Evolutionary conservation across 257 asterid species (phyloP).

Genomic region (Prunella vulgaris): DNA sequence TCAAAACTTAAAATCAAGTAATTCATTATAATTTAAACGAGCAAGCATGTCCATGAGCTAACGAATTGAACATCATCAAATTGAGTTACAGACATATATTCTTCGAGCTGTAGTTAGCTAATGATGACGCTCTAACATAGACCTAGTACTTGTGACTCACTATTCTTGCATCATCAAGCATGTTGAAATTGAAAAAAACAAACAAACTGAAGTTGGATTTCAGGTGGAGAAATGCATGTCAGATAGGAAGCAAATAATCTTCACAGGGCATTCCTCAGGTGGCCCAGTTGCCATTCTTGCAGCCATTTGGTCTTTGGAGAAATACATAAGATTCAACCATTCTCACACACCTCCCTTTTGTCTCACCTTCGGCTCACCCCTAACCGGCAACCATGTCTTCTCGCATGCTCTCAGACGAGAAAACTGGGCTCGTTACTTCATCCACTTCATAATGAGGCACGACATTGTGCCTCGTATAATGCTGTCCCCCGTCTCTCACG

Average conservation of each 20-base stretch:
- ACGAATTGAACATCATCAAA: too few relatives aligned
- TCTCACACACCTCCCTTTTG: slow-evolving; percentile 41
- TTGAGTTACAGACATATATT: too few relatives aligned
- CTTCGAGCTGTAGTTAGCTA: too few relatives aligned
- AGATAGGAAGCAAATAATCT: slow-evolving; percentile 60
- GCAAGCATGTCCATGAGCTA: too few relatives aligned
- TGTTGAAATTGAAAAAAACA: not conserved
- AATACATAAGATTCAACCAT: slow-evolving; percentile 34
- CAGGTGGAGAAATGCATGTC: slow-evolving; percentile 74
- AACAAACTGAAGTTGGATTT: slow-evolving; percentile 13
- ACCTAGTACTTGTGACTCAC: not conserved
- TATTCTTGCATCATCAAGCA: not conserved
- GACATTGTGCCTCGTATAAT: slow-evolving; percentile 74
- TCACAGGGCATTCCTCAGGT: slow-evolving; percentile 82
- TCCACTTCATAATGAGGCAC: slow-evolving; percentile 57
- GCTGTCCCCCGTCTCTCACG: slow-evolving; percentile 59
- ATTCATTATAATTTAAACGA: too few relatives aligned
- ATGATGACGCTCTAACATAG: too few relatives aligned
- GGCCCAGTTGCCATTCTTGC: slow-evolving; percentile 72
- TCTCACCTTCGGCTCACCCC: slow-evolving; percentile 82
- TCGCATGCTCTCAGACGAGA: slow-evolving; percentile 81
- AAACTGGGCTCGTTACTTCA: slow-evolving; percentile 59
- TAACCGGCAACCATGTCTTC: slow-evolving; percentile 47
- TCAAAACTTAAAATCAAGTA: too few relatives aligned
- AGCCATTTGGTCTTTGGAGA: slow-evolving; percentile 75